Base-by-base conservation (phyloP, 495 filamentous ascomycete genomes). In the Aspergillus incahuasiensis region DNA sequence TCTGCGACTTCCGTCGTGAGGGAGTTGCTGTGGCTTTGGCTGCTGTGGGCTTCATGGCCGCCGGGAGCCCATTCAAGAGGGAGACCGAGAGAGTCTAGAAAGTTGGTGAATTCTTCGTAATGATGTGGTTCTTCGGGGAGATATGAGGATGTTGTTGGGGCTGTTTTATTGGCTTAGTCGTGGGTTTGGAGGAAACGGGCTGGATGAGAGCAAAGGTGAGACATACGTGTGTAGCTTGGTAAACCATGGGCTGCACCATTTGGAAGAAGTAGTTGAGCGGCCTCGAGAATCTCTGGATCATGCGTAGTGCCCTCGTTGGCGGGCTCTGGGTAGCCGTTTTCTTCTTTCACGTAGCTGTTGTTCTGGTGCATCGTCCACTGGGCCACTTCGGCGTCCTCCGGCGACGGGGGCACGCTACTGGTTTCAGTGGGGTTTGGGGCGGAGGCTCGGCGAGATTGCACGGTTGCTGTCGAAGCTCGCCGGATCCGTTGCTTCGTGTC, bases 221-320 rank as follows among this genome's bases (percentile, higher is more conserved):
- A 40, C 43, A 12, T 60, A 65, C 63, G 52, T 50, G 42, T 65
- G 62, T 40, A 63, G 66, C 53, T 69, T 70, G 42, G 63, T 63
- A 15, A 4, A n/a, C 38, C 38, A 40, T 67, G 68, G 0, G 70
- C 67, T 21, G 73, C 62, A 24, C 68, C 65, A 5, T 67, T 67
- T 0, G 72, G 72, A 28, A 74, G 64, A 25, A 74, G 66, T 22
- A 74, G 57, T 44, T 74, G 72, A 9, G 72, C 72, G 20, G 72
- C 72, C 50, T 74, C 68, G 2, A 74, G 62, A 60, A 74, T 70
- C 13, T 72, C 70, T 6, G 72, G 62, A 56, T 74, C 72, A 52
- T 72, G 72, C 32, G 58, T 55, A 60, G 58, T 55, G 60, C 6
- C 39, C 16, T 67, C 57, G 42, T 30, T 61, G 18, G 46, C 50